Evolutionary conservation across 179 eudicot species (phyloP), one percentile per base, ranked within the genome.

Genomic region (Sideroxylon spinosum): DNA sequence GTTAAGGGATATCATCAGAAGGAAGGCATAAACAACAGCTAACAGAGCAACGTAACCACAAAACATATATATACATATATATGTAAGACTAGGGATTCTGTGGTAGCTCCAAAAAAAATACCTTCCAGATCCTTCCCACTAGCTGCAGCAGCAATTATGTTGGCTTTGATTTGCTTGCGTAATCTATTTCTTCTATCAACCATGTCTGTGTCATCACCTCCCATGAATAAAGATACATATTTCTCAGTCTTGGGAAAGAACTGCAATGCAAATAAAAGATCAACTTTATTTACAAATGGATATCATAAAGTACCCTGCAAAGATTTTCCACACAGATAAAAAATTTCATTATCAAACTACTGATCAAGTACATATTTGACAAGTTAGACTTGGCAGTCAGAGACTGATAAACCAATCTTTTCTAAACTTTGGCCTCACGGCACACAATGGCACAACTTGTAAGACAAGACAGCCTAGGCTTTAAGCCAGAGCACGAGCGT

Each of bases 61-160:
- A 37, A 37, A 37, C 44, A 37, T 37, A 37, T 37, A 37, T 37
- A 29, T 29, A 29, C 37, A 29, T 29, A 37, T 37, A 37, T 37
- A 37, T 37, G 5, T 1, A 37, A 37, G 44, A 37, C 44, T 37
- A 1, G 5, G 44, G 44, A 37, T 37, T 37, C 22, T 16, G 4
- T 19, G 20, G 44, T 0, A 79, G 48, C 46, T 57, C 28, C 28
- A 28, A 69, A 62, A 46, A 23, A 64, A 57, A 75, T 87, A 95
- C 98, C 99, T 93, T 93, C 98, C 82, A 93, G 81, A 71, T 95
- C 99, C 86, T 95, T 95, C 76, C 99, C 99, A 89, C 91, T 90
- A 65, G 98, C 94, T 28, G 94, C 99, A 73, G 99, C 95, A 78
- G 95, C 92, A 79, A 89, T 74, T 77, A 91, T 59, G 80, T 93